Conservation (phyloP, 2,329 filamentous ascomycete genomes). For the Colletotrichum melonis region DNA sequence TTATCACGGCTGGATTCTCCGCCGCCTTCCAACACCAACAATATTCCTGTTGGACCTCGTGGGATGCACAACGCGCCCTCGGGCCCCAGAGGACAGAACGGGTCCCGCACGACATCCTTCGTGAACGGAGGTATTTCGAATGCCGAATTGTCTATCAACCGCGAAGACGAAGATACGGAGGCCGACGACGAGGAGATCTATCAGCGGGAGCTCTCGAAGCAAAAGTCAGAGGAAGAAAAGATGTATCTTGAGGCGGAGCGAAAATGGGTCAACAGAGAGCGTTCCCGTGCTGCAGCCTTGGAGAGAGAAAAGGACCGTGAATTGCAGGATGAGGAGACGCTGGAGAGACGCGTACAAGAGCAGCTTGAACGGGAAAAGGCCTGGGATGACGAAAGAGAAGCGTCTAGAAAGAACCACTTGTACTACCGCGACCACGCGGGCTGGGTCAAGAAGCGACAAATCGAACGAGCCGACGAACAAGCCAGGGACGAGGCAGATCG, state of each 20-base stretch:
- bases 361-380: slow-evolving; percentile 72
- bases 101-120: slow-evolving; percentile 74
- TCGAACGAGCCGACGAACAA: slow-evolving; percentile 79
- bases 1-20: slow-evolving; percentile 79
- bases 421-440: slow-evolving; percentile 90
- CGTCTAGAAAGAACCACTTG: slow-evolving; percentile 74
- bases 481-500: slow-evolving; percentile 86
- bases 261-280: slow-evolving; percentile 91
- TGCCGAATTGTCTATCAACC: slow-evolving; percentile 65
- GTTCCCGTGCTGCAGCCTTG: slow-evolving; percentile 83
- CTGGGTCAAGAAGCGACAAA: slow-evolving; percentile 85
- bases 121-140: slow-evolving; percentile 81
- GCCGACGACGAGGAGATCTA: slow-evolving; percentile 90
- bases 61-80: slow-evolving; percentile 81
- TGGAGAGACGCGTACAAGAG: slow-evolving; percentile 75
- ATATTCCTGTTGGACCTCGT: slow-evolving; percentile 80
- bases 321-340: slow-evolving; percentile 75
- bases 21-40: slow-evolving; percentile 72
- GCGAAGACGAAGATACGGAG: slow-evolving; percentile 87
- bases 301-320: slow-evolving; percentile 87
- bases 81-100: slow-evolving; percentile 73
- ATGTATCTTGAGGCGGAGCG: slow-evolving; percentile 86
- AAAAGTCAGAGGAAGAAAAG: slow-evolving; percentile 81
- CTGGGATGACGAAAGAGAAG: slow-evolving; percentile 94
- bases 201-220: slow-evolving; percentile 75